Conservation (phyloP, 352 stramenopile species). For the Globisporangium apiculatum region DNA sequence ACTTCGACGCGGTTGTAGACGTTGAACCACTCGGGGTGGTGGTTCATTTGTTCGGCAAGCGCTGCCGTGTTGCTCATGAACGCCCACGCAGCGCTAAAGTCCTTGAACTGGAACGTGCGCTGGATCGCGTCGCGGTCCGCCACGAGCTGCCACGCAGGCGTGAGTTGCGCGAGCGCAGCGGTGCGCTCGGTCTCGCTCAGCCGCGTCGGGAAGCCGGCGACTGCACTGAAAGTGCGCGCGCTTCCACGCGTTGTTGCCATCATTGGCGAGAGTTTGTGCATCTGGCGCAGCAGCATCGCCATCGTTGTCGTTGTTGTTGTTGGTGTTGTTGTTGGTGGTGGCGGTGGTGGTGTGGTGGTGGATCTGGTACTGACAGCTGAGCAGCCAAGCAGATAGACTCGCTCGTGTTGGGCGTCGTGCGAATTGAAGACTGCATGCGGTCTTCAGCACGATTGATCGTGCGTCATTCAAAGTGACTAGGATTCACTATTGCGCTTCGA, state of each 20-base stretch:
- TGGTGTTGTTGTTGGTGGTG: background rate
- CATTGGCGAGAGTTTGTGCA: slow-evolving; percentile 1
- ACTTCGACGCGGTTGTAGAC: slow-evolving; percentile 97
- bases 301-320: background rate
- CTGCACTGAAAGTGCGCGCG: slow-evolving; percentile 11
- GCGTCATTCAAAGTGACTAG: too few species aligned
- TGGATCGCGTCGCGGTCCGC: slow-evolving; percentile 73
- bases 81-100: slow-evolving; percentile 77
- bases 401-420: background rate
- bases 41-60: slow-evolving; percentile 87
- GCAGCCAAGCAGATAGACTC: too few species aligned
- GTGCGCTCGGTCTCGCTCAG: slow-evolving; percentile 39
- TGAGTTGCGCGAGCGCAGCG: slow-evolving; percentile 34
- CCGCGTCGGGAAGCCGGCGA: slow-evolving; percentile 32
- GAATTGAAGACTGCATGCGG: background rate
- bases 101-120: slow-evolving; percentile 75
- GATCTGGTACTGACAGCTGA: background rate
- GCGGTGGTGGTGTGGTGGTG: background rate
- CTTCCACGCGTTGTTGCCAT: background rate
- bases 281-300: slow-evolving; percentile 13
- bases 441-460: too few species aligned
- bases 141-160: slow-evolving; percentile 40
- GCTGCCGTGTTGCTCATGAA: slow-evolving; percentile 77
- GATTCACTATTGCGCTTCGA: too few species aligned
- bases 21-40: slow-evolving; percentile 99